phyloP scores from a whole-genome alignment of 306 rosid genomes.

The Psophocarpus tetragonolobus region DNA sequence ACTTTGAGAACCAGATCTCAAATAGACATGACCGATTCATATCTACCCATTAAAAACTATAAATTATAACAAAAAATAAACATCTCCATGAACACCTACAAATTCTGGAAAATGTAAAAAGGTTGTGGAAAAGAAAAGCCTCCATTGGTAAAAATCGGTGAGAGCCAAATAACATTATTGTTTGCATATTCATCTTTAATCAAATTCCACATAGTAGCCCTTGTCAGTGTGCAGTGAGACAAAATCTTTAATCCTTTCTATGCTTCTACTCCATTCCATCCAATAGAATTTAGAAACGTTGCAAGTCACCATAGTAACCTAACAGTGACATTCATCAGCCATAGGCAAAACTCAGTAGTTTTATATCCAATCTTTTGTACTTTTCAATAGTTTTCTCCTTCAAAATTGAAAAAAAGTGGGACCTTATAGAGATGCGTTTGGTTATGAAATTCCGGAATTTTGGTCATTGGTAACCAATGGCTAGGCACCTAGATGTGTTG shows the following conservation, averaged over 20 bases:
- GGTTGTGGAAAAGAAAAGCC: too few species aligned
- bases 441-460: not conserved
- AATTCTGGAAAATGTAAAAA: too few species aligned
- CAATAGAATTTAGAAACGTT: not conserved
- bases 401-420: not conserved
- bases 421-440: not conserved
- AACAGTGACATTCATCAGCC: not conserved
- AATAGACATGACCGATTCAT: too few species aligned
- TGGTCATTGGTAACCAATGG: not conserved
- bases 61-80: too few species aligned
- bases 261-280: not conserved
- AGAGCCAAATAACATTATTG: not conserved
- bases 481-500: not conserved
- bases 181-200: not conserved
- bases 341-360: not conserved
- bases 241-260: not conserved
- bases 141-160: not conserved
- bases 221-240: not conserved
- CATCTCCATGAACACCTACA: too few species aligned
- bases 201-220: not conserved
- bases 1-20: too few species aligned
- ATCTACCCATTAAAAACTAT: too few species aligned
- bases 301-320: not conserved
- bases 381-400: not conserved
- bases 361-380: not conserved